phyloP scores from a whole-genome alignment of 1,284 basidiomycete genomes.

The Golubevia sp. region DNA sequence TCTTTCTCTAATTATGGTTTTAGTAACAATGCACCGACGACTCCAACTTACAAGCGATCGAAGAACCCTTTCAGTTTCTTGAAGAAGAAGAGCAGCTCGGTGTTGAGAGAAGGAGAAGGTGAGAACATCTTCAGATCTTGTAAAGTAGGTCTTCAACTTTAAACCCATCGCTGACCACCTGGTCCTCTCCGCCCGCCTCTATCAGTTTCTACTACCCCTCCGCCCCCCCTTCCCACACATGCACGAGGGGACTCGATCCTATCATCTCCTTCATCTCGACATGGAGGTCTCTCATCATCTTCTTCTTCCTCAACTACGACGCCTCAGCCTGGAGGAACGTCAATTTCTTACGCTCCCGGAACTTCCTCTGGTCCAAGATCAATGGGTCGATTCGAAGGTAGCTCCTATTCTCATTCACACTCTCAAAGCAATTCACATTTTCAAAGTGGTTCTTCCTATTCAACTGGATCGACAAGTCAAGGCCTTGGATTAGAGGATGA shows the following conservation, averaged over 20 bases:
- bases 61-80: slow-evolving; percentile 46
- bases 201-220: slow-evolving; percentile 24
- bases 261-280: slow-evolving; percentile 41
- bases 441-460: slow-evolving; percentile 3
- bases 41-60: slow-evolving; percentile 16
- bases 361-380: slow-evolving; percentile 10
- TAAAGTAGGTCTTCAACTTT: neutral
- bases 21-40: no score
- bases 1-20: no score
- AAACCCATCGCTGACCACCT: slow-evolving; percentile 7
- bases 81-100: slow-evolving; percentile 33
- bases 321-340: slow-evolving; percentile 14
- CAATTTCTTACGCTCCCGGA: slow-evolving; percentile 12
- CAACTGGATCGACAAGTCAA: slow-evolving; percentile 4
- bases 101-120: slow-evolving; percentile 9
- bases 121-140: slow-evolving; percentile 3
- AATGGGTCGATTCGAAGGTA: slow-evolving; percentile 22
- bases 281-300: slow-evolving; percentile 25
- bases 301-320: slow-evolving; percentile 28
- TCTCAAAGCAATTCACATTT: neutral
- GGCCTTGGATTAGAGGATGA: slow-evolving; percentile 6
- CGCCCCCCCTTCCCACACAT: slow-evolving; percentile 15
- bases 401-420: slow-evolving; percentile 6
- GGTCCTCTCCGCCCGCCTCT: slow-evolving; percentile 17
- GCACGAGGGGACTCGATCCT: slow-evolving; percentile 22